Conservation (phyloP, 2,329 filamentous ascomycete species). For the Ascochyta rabiei region DNA sequence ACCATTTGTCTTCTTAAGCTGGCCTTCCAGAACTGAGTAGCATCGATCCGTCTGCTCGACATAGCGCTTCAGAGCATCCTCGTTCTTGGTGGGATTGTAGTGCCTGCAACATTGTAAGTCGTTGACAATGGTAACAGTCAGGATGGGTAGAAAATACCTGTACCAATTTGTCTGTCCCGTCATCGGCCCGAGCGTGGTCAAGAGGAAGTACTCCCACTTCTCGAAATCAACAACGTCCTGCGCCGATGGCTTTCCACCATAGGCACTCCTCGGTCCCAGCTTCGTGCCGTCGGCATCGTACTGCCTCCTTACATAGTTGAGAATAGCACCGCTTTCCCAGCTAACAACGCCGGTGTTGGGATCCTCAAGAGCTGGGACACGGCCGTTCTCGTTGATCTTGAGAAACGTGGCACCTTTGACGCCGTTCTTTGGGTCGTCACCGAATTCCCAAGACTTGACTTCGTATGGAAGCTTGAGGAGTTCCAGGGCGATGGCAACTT, state of each 20-base stretch:
- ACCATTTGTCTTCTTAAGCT: constrained; percentile 8
- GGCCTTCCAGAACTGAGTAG: constrained; percentile 10
- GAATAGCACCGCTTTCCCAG: constrained; percentile 15
- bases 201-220: constrained; percentile 15
- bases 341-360: constrained; percentile 48
- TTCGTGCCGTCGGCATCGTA: constrained; percentile 8
- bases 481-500: constrained; percentile 54
- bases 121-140: too few species aligned
- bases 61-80: constrained; percentile 13
- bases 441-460: constrained; percentile 44
- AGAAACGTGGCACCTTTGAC: constrained; percentile 37
- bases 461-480: constrained; percentile 53
- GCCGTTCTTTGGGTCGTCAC: constrained; percentile 45
- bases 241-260: not conserved
- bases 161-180: constrained; percentile 15
- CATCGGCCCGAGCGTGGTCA: constrained; percentile 14
- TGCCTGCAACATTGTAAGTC: not conserved
- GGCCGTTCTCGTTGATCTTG: constrained; percentile 49
- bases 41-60: constrained; percentile 14
- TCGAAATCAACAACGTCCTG: constrained; percentile 13
- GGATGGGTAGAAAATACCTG: not conserved
- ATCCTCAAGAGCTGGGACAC: constrained; percentile 52
- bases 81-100: constrained; percentile 11
- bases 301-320: constrained; percentile 8
- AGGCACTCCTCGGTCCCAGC: not conserved